Evolutionary conservation across 345 rosid species (phyloP), one percentile per base, ranked within the genome.

Genomic region (Citrus trifoliata): DNA sequence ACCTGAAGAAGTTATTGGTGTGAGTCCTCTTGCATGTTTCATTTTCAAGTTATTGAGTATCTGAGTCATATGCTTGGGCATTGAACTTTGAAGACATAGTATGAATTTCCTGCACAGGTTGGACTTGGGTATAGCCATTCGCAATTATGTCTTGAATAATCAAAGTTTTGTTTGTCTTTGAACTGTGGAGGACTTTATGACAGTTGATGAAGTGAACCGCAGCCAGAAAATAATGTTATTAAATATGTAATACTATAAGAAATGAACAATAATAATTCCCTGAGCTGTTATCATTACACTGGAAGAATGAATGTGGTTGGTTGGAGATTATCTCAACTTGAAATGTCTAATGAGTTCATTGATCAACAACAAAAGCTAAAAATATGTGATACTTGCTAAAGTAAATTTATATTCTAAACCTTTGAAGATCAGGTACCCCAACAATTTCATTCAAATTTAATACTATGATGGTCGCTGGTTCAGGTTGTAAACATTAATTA

Each of bases 1-100:
- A 56, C 95, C 98, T 58, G 98, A 93, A 73, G 98, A 95, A 88
- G 93, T 90, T 82, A 89, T 95, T 66, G 90, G 92, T 85, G 98
- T 91, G 86, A 89, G 97, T 76, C 75, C 85, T 73, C 38, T 75
- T 59, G 13, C 38, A 24, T 10, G 16, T 58, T 71, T 19, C 30
- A 19, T 30, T 40, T 33, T 46, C 62, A 46, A 30, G 22, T 48
- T 64, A 8, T 42, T 27, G 35, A 62, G 67, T 19, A 58, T 25
- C 28, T 22, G 70, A 46, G n/a, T 64, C 51, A 46, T 21, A 32
- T 21, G 71, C 33, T 61, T 60, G 76, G 6, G 38, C 56, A 27
- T 32, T 75, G 70, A 65, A 37, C 55, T n/a, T 33, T 55, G 53
- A 55, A 63, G 51, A 35, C 21, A 53, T 58, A 35, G 3, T 18